Conservation (phyloP, 2,329 filamentous ascomycete genomes). For the Scolecobasidium constrictum region DNA sequence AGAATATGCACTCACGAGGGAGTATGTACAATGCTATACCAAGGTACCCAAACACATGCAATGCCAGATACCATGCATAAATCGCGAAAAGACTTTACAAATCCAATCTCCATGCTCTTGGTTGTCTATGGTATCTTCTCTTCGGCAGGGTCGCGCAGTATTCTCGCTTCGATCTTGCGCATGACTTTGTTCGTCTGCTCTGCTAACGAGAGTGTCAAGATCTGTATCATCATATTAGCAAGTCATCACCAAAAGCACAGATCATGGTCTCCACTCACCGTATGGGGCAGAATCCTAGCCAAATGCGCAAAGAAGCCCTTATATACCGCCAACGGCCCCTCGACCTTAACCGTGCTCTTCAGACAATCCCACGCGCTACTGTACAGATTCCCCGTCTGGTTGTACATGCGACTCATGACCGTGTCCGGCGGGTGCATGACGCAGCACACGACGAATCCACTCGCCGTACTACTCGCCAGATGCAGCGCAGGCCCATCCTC, state of each 20-base stretch:
- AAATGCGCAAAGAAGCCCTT: constrained; percentile 96
- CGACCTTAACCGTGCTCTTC: constrained; percentile 79
- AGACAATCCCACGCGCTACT: constrained; percentile 85
- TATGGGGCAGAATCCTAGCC: constrained; percentile 88
- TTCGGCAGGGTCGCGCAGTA: constrained; percentile 17
- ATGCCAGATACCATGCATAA: too few relatives aligned
- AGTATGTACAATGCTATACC: too few relatives aligned
- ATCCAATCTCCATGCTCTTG: too few relatives aligned
- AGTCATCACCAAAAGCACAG: constrained; percentile 10
- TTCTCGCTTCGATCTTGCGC: constrained; percentile 59
- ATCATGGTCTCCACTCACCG: constrained; percentile 40
- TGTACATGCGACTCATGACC: constrained; percentile 98
- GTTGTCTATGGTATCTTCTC: constrained; percentile 8
- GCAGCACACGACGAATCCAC: constrained; percentile 92
- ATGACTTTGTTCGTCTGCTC: constrained; percentile 96
- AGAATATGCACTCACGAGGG: too few relatives aligned
- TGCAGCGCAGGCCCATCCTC: constrained; percentile 84
- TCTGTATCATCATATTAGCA: constrained; percentile 33
- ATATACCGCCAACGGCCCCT: constrained; percentile 87
- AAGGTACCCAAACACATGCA: too few relatives aligned
- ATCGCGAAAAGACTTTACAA: too few relatives aligned
- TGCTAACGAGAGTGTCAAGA: constrained; percentile 82
- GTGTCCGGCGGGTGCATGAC: constrained; percentile 99
- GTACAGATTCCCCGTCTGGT: constrained; percentile 97
- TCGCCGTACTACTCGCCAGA: constrained; percentile 75